Percentiles rank a stretch among this genome's conserved stretches.
Evolutionary conservation across 805 yeast genomes (phyloP).

Genomic region (Ogataea zsoltii): DNA sequence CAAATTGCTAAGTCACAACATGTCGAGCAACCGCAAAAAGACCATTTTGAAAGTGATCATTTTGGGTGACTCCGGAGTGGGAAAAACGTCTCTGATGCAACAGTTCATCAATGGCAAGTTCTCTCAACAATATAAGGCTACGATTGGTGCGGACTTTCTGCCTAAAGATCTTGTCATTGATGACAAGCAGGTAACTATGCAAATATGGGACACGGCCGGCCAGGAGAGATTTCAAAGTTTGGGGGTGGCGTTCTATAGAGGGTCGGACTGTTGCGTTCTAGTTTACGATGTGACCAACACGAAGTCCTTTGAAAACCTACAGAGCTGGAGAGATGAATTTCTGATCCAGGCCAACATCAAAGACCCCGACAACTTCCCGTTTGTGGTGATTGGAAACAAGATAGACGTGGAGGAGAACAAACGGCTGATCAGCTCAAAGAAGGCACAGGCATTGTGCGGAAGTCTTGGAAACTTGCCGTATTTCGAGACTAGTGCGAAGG

Average conservation of each 20-base stretch:
- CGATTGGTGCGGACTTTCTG: conserved; percentile 95
- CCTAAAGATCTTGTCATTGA: conserved; percentile 89
- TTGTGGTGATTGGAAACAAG: conserved; percentile 92
- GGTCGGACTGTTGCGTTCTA: conserved; percentile 96
- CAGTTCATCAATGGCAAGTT: conserved; percentile 95
- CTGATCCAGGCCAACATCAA: conserved; percentile 88
- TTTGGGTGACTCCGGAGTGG: conserved; percentile 96
- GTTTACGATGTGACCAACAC: conserved; percentile 95
- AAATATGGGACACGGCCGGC: conserved; percentile 99
- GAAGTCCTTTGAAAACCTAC: conserved; percentile 85
- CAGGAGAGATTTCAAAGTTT: conserved; percentile 96
- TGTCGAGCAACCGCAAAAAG: conserved; percentile 65
- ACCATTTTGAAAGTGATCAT: conserved; percentile 84
- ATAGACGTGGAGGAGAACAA: conserved; percentile 92
- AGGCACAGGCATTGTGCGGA: conserved; percentile 43
- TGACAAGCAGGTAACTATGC: conserved; percentile 76
- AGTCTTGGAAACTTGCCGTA: conserved; percentile 75
- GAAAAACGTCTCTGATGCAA: conserved; percentile 96
- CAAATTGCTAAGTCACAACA: conserved; percentile 16
- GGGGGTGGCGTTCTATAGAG: conserved; percentile 96
- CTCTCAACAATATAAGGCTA: conserved; percentile 93
- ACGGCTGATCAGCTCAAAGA: conserved; percentile 63
- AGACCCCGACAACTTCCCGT: conserved; percentile 95
- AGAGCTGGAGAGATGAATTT: conserved; percentile 95
- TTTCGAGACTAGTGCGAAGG: conserved; percentile 97